Evolutionary conservation across 306 rosid genomes (phyloP), one percentile per base, ranked within the genome.

Genomic region (Pterocarpus macrocarpus): DNA sequence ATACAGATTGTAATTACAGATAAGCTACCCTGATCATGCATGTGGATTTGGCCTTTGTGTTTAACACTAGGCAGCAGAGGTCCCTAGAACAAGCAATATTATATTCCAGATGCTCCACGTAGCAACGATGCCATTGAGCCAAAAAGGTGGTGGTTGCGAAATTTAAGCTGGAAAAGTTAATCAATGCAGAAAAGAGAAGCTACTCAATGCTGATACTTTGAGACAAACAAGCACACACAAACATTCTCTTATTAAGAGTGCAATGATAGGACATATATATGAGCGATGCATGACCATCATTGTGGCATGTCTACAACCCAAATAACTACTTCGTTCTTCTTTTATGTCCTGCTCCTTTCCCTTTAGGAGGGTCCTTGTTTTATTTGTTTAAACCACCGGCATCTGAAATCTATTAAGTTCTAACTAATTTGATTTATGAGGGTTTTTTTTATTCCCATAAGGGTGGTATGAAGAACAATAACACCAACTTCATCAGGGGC

Each of bases 121-220:
- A 50, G 13, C 32, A 69, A 36, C 17, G 35, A 41, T 77, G 53
- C 44, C 80, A 72, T 66, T 56, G 2, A 65, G 8, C 47, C 3
- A 63, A 83, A 83, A 47, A 28, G 66, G 13, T 34, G 13, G 59
- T 52, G 68, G 33, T 58, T 47, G 73, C 73, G 44, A 39, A 83
- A 78, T 65, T 83, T 39, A 66, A 57, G 80, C 79, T 71, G 64
- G 63, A 47, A 82, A 82, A 77, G 74, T 64, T n/a, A 4, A 17
- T 39, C 53, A 41, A 39, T 8, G 9, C 3, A 57, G 72, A 73
- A 72, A 77, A 83, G 75, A 65, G 80, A 66, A 80, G 35, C 64
- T 83, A 38, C 50, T 68, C 66, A 47, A 10, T 43, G 47, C 4
- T 7, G 7, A 53, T 77, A 22, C 15, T 65, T 64, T 64, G 76